Base-by-base conservation (phyloP, 2,329 filamentous ascomycete species). In the Aulographum hederae region DNA sequence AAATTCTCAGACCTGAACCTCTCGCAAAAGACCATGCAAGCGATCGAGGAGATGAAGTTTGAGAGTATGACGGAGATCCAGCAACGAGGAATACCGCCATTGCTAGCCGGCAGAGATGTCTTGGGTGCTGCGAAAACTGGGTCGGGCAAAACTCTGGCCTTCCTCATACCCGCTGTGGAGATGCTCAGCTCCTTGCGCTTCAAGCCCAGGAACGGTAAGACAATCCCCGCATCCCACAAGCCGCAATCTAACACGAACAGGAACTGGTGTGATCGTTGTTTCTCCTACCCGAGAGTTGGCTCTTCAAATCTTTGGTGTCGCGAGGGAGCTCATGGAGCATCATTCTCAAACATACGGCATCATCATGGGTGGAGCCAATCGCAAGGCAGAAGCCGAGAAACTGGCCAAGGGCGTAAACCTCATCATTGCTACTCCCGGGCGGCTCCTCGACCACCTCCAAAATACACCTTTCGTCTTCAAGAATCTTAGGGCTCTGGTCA, bases 281-380 rank as follows among this genome's bases (percentile, higher is more conserved):
- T 89, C 85, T 8, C 86, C 86, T 1, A 98, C 89, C 1, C 72
- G 89, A 48, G 89, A 98, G 59, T 60, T 95, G 37, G 89, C 89
- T 0, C 68, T 95, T 23, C 89, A 95, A 53, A 95, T 95, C 40
- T 95, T 94, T 46, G 84, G 84, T 38, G 89, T 95, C 18, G 89
- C 86, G 1, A 66, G 84, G 36, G 86, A 95, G 57, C 69, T 98
- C 33, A 85, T 95, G 77, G 74, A 75, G 42, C 71, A 84, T 54
- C 85, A 95, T 58, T 86, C 79, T n/a, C 86, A 79, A 45, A 94
- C 86, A 4, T 91, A 85, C 46, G 86, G 86, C 32, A 93, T 95
- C 37, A 80, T 92, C 37, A 98, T 98, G 44, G 89, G 89, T 39
- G 89, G 89, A 35, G 86, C 89, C 30, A 95, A 94, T 56, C 62